Conservation (phyloP, 2,329 filamentous ascomycete genomes). For the Xylaria polymorpha region DNA sequence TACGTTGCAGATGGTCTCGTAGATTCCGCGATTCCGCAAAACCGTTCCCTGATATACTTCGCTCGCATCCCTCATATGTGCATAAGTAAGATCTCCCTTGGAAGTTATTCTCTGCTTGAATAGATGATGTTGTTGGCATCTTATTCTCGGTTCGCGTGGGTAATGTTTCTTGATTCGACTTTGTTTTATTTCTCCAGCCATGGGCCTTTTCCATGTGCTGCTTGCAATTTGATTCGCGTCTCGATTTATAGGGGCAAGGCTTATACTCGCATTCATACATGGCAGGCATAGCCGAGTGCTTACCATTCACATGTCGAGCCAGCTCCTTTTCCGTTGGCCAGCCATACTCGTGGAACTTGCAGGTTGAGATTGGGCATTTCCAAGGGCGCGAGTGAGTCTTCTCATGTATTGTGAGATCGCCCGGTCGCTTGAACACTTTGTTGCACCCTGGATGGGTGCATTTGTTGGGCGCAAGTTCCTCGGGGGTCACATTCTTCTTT, state of each 20-base stretch:
- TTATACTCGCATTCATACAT: constrained; percentile 86
- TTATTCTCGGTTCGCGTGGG: too few relatives aligned
- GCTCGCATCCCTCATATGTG: too few relatives aligned
- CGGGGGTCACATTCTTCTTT: constrained; percentile 90
- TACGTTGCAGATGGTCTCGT: too few relatives aligned
- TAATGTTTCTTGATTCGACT: too few relatives aligned
- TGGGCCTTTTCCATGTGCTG: constrained; percentile 99
- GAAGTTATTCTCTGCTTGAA: too few relatives aligned
- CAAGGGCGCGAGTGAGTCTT: constrained; percentile 97
- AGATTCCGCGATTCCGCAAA: too few relatives aligned
- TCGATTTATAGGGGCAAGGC: constrained; percentile 92
- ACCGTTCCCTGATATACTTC: too few relatives aligned
- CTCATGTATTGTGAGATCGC: constrained; percentile 96
- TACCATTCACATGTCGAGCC: constrained; percentile 95
- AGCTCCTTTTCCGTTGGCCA: constrained; percentile 99
- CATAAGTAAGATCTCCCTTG: too few relatives aligned
- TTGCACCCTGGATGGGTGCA: constrained; percentile 81
- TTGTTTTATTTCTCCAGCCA: constrained; percentile 87
- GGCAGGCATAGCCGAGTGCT: constrained; percentile 82
- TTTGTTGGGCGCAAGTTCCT: constrained; percentile 82
- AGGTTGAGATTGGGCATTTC: constrained; percentile 85
- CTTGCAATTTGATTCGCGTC: constrained; percentile 96
- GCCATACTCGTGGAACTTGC: constrained; percentile 90
- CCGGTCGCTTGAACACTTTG: constrained; percentile 95
- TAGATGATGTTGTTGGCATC: too few relatives aligned